Conservation (phyloP, 495 filamentous ascomycete genomes). For the Physcia stellaris region DNA sequence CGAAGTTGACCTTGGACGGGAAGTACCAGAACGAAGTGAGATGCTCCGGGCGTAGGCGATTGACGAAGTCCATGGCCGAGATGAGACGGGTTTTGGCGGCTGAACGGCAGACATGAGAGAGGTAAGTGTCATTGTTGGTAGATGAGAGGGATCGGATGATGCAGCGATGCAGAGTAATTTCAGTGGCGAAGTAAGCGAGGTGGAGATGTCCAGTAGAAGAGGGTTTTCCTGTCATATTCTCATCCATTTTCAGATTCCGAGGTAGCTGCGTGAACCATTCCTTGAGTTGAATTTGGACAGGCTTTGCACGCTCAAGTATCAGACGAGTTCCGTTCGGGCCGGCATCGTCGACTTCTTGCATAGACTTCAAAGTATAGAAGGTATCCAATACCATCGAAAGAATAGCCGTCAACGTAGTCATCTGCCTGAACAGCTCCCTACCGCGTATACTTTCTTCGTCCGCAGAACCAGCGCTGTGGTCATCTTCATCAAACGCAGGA, state of each 20-base stretch:
- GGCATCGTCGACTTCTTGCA: slow-evolving; percentile 36
- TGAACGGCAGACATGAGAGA: slow-evolving; percentile 88
- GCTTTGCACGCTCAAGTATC: slow-evolving; percentile 47
- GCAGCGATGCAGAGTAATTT: slow-evolving; percentile 47
- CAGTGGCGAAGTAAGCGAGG: slow-evolving; percentile 46
- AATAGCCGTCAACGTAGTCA: slow-evolving; percentile 44
- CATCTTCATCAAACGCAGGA: slow-evolving; percentile 36
- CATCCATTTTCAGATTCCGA: slow-evolving; percentile 38
- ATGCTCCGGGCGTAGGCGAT: slow-evolving; percentile 37
- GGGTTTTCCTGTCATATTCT: slow-evolving; percentile 19
- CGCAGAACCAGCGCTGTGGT: slow-evolving; percentile 28
- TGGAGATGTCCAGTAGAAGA: slow-evolving; percentile 32
- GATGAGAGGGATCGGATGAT: slow-evolving; percentile 39
- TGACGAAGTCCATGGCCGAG: slow-evolving; percentile 44
- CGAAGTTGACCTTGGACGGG: slow-evolving; percentile 38
- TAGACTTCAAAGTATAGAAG: slow-evolving; percentile 45
- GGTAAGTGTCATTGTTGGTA: slow-evolving; percentile 34
- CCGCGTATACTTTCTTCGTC: slow-evolving; percentile 25
- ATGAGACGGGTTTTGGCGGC: slow-evolving; percentile 51
- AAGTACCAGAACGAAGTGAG: slow-evolving; percentile 45
- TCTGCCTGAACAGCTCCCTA: slow-evolving; percentile 41
- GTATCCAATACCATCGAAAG: slow-evolving; percentile 46
- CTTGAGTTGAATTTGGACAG: slow-evolving; percentile 43
- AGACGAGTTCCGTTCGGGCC: slow-evolving; percentile 36
- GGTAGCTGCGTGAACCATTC: slow-evolving; percentile 45